Evolutionary conservation across 1,284 basidiomycete genomes (phyloP), one percentile per base, ranked within the genome.

Genomic region (Ganoderma lingzhi): DNA sequence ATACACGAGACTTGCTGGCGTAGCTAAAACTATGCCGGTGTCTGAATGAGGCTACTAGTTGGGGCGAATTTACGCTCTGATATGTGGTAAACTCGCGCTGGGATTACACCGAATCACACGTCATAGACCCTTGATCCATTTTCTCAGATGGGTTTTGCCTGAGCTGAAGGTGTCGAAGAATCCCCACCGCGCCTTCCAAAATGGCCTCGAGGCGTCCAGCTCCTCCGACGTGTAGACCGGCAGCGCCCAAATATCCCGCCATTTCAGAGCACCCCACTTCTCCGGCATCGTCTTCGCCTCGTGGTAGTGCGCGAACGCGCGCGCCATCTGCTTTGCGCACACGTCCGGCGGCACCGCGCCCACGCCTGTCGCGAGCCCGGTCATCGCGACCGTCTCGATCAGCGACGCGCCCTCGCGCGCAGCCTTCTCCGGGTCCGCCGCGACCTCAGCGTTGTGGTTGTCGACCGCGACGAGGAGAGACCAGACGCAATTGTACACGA

Each of bases 401-500:
- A 0, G 17, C 6, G 4, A 4, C 42, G 48, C 28, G 37, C 58
- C 59, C 23, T 44, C 17, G 19, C 59, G 35, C 39, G 59, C 59
- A 1, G 59, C 59, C 37, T 28, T 41, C 23, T 61, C 59, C 10
- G 62, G 41, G 41, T 58, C 62, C 23, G 37, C 35, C 28, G 48
- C 59, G 37, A 61, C 63, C 8, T 58, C 63, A 23, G 63, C 61
- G 59, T 74, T 73, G 69, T 75, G 73, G n/a, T 51, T 64, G 62
- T 72, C 73, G 30, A 79, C 62, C 55, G 71, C 71, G 41, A 68
- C 74, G 12, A 78, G 74, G 32, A 79, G 68, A 23, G 74, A 69
- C 78, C 78, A 78, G 70, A 76, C 75, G 68, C 75, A 75, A 66
- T 77, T 78, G 75, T 78, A 78, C 35, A 77, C 77, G 64, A 79